Percentiles rank a stretch among this genome's conserved stretches.
Conservation (phyloP, 2,329 filamentous ascomycete species). For the Epichloe sp. region DNA sequence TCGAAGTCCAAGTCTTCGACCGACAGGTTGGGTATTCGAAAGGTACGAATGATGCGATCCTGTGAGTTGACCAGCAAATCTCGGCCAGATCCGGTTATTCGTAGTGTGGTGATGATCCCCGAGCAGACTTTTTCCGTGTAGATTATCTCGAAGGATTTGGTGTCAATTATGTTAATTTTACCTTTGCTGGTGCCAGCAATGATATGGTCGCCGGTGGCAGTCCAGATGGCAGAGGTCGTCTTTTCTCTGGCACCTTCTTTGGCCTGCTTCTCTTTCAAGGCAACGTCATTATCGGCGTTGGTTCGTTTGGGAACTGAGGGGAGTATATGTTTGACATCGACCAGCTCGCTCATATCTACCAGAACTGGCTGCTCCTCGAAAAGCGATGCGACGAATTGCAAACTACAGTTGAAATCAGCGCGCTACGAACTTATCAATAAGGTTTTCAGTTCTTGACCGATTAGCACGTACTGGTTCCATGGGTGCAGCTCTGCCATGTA, state of each 20-base stretch:
- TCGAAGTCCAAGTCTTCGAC: constrained; percentile 61
- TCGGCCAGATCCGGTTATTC: constrained; percentile 68
- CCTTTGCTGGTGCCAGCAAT: constrained; percentile 90
- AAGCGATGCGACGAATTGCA: constrained; percentile 78
- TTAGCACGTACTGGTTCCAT: constrained; percentile 55
- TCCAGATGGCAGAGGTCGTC: constrained; percentile 87
- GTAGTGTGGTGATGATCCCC: constrained; percentile 77
- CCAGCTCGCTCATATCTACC: constrained; percentile 61
- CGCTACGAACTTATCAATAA: background rate
- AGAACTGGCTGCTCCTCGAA: constrained; percentile 89
- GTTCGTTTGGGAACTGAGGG: constrained; percentile 68
- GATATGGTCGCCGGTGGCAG: constrained; percentile 72
- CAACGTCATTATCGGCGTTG: constrained; percentile 54
- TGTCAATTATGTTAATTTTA: constrained; percentile 89
- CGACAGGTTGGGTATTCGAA: constrained; percentile 70
- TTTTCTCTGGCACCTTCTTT: constrained; percentile 90
- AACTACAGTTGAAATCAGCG: constrained; percentile 32
- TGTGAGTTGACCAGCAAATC: constrained; percentile 86
- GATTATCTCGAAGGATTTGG: constrained; percentile 65
- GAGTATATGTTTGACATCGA: constrained; percentile 62
- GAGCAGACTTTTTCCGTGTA: constrained; percentile 81
- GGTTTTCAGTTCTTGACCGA: background rate
- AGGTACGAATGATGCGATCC: constrained; percentile 87
- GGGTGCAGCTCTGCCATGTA: constrained; percentile 96
- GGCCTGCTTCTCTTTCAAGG: constrained; percentile 66